Conservation (phyloP, 2,329 filamentous ascomycete species). For the Epichloe uncinata region DNA sequence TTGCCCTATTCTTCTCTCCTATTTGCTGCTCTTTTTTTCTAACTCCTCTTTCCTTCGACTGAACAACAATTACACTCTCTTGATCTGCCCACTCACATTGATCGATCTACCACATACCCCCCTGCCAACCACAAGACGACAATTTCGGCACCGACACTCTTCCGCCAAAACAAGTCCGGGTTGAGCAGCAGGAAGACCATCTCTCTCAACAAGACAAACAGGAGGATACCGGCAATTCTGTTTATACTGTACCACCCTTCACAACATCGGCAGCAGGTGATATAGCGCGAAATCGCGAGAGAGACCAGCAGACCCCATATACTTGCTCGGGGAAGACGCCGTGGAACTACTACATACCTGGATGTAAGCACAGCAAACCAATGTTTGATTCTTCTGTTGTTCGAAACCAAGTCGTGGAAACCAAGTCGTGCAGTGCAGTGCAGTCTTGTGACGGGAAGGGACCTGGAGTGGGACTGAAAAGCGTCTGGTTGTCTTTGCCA, state of each 20-base stretch:
- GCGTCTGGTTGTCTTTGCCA: not conserved
- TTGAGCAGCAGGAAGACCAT: not conserved
- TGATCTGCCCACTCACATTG: not conserved
- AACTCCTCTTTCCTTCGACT: not conserved
- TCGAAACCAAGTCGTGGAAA: not conserved
- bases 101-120: not conserved
- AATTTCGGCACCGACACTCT: not conserved
- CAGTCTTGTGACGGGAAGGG: not conserved
- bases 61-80: not conserved
- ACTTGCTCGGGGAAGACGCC: not conserved
- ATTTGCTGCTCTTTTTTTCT: not conserved
- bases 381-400: not conserved
- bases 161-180: not conserved
- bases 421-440: too few relatives aligned
- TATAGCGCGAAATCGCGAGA: not conserved
- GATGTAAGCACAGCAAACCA: constrained; percentile 1
- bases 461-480: not conserved
- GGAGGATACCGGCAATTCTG: not conserved
- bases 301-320: not conserved
- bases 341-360: not conserved
- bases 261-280: not conserved
- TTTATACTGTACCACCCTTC: not conserved
- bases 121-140: not conserved
- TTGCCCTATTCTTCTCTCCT: constrained; percentile 1
- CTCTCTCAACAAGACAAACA: not conserved